phyloP scores from a whole-genome alignment of 495 filamentous ascomycete genomes.

The Hypomontagnella monticulosa region DNA sequence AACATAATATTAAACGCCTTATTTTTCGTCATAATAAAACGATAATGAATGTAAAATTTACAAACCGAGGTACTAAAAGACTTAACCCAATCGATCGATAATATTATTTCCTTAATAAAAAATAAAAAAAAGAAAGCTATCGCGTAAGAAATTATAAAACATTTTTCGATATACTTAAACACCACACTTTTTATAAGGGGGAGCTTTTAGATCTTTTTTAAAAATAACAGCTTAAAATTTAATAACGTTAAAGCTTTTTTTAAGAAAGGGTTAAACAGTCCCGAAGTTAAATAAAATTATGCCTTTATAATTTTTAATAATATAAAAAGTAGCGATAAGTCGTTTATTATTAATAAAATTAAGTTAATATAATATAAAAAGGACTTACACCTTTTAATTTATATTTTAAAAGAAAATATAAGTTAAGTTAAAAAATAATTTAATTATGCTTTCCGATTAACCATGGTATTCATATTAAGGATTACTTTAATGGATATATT shows the following conservation, averaged over 20 bases:
- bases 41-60: not conserved
- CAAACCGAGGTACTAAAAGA: not conserved
- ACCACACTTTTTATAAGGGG: not conserved
- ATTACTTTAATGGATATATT: not conserved
- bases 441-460: not conserved
- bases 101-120: not conserved
- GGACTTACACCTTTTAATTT: not conserved
- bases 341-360: not conserved
- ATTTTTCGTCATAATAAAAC: not conserved
- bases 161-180: constrained; percentile 2
- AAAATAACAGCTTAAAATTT: not conserved
- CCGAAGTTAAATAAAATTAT: not conserved
- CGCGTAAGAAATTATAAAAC: not conserved
- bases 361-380: not conserved
- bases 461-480: not conserved
- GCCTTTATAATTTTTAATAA: not conserved
- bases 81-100: not conserved
- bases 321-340: not conserved
- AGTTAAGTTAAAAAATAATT: not conserved
- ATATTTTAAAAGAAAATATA: not conserved
- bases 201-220: not conserved
- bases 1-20: not conserved
- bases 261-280: not conserved
- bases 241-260: not conserved
- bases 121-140: not conserved